Percentiles rank a stretch among this genome's conserved stretches.
Conservation (phyloP, 1,139 yeast genomes). For the Schizosaccharomyces versatilis region DNA sequence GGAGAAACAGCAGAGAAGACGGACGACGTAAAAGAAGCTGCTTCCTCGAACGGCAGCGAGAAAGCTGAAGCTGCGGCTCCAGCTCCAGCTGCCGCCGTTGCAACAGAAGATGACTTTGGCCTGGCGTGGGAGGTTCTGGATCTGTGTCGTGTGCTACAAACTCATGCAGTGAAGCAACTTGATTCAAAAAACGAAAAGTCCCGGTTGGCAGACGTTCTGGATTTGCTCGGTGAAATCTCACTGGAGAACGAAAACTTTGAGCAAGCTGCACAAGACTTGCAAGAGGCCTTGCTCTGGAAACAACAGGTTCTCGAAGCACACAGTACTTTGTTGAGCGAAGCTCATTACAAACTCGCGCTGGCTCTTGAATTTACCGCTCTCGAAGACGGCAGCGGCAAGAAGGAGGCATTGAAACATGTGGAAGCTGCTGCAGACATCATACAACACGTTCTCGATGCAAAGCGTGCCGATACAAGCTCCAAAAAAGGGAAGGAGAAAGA, state of each 20-base stretch:
- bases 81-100: conserved; percentile 10
- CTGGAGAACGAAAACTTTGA: conserved; percentile 59
- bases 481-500: neutral
- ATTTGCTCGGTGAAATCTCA: conserved; percentile 70
- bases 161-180: conserved; percentile 21
- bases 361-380: conserved; percentile 53
- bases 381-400: conserved; percentile 27
- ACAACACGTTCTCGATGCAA: neutral
- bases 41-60: too few relatives aligned
- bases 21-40: conserved; percentile 10
- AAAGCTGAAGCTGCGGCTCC: too few relatives aligned
- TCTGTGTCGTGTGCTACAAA: conserved; percentile 44
- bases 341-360: conserved; percentile 59
- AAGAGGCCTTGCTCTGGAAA: conserved; percentile 34
- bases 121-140: conserved; percentile 77
- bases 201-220: conserved; percentile 54
- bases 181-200: conserved; percentile 18
- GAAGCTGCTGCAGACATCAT: neutral
- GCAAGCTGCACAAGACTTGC: conserved; percentile 52
- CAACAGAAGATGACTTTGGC: conserved; percentile 51
- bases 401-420: conserved; percentile 16
- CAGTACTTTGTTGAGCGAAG: conserved; percentile 48
- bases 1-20: conserved; percentile 20
- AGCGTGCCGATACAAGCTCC: neutral
- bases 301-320: conserved; percentile 27